Percentiles rank a stretch among this genome's conserved stretches.
These are phyloP conservation scores for Cordyceps cicadae DNA, from an alignment of 2,329 filamentous ascomycete species.

Conservation along the genomic window DNA sequence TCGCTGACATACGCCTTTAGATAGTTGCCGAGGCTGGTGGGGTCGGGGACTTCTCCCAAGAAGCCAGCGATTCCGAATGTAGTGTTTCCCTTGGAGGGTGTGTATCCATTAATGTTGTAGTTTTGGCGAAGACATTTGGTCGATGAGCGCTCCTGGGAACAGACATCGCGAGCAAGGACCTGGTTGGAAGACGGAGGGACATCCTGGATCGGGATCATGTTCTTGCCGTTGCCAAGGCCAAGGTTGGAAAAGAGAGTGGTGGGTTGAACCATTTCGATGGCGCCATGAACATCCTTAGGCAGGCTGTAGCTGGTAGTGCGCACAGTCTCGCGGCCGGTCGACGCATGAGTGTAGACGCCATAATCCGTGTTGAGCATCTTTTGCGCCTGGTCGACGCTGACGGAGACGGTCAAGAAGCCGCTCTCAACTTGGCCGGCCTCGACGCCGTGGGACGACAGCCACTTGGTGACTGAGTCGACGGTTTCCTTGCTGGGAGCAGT, in stretches of 20 bases:
- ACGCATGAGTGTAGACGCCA: constrained; percentile 2
- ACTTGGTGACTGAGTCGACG: constrained; percentile 9
- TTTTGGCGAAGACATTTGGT: constrained; percentile 9
- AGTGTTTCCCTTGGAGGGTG: background rate
- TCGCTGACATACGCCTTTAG: constrained; percentile 3
- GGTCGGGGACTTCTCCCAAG: constrained; percentile 1
- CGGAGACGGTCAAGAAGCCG: background rate
- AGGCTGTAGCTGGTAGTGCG: constrained; percentile 13
- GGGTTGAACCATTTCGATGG: constrained; percentile 12
- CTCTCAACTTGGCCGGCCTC: constrained; percentile 6
- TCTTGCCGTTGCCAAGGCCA: background rate
- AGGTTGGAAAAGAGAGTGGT: constrained; percentile 12
- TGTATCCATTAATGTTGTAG: constrained; percentile 10
- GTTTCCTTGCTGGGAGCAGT: constrained; percentile 10
- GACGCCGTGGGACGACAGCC: constrained; percentile 10
- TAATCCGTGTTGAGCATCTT: constrained; percentile 11
- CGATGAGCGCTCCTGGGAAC: background rate
- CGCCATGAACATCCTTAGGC: background rate
- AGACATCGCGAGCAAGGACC: background rate
- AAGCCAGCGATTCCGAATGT: constrained; percentile 8
- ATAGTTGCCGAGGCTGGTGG: constrained; percentile 3
- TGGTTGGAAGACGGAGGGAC: background rate
- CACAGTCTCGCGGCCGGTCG: constrained; percentile 7
- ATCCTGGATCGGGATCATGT: background rate
- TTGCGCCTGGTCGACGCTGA: constrained; percentile 7